phyloP scores from a whole-genome alignment of 345 rosid genomes.

The Eucalyptus cladocalyx region DNA sequence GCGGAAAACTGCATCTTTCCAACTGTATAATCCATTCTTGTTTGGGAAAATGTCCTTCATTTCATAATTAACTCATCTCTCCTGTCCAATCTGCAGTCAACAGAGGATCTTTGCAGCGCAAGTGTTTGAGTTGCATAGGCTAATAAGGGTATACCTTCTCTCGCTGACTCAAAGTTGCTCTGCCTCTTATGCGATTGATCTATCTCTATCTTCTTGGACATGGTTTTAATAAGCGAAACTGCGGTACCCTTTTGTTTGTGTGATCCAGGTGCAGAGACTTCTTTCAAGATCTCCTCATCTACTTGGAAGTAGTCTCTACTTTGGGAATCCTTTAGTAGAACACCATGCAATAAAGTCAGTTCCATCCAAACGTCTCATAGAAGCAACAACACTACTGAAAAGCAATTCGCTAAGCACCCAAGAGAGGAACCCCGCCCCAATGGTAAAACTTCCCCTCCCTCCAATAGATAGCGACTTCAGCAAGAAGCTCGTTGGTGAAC shows the following conservation, averaged over 20 bases:
- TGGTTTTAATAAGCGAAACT: background rate
- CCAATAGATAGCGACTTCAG: constrained; percentile 7
- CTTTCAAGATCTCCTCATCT: constrained; percentile 65
- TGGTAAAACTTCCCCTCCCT: constrained; percentile 18
- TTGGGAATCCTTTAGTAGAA: constrained; percentile 23
- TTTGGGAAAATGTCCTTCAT: background rate
- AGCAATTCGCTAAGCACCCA: constrained; percentile 11
- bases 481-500: constrained; percentile 1
- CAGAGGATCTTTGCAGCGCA: constrained; percentile 84
- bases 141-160: constrained; percentile 55
- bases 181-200: background rate
- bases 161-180: background rate
- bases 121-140: constrained; percentile 91
- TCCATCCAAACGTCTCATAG: constrained; percentile 14
- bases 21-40: background rate
- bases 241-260: background rate
- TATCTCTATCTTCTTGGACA: background rate
- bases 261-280: constrained; percentile 57
- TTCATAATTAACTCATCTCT: background rate
- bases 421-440: constrained; percentile 26
- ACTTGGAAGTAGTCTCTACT: constrained; percentile 28
- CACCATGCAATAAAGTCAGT: constrained; percentile 22
- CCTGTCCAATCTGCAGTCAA: constrained; percentile 47
- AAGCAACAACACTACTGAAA: constrained; percentile 7
- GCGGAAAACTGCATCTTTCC: background rate